Percentiles rank a stretch among this genome's conserved stretches.
phyloP scores from a whole-genome alignment of 1,139 yeast species.

The Kazachstania sp. region DNA sequence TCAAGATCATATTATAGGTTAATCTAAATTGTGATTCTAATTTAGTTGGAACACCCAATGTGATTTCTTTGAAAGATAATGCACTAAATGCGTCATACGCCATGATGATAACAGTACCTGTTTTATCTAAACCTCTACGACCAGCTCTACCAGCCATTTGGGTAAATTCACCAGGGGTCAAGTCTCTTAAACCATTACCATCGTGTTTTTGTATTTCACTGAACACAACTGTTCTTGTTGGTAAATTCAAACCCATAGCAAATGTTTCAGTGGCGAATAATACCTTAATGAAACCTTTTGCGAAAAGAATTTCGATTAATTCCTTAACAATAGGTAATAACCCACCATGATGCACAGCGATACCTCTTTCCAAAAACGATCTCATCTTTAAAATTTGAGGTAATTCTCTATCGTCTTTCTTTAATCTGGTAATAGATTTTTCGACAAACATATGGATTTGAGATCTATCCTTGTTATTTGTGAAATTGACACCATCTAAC shows the following conservation, averaged over 20 bases:
- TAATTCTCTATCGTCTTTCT: conserved; percentile 82
- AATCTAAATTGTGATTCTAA: conserved; percentile 84
- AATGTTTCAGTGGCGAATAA: conserved; percentile 96
- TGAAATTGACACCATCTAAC: conserved; percentile 65
- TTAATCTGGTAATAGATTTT: conserved; percentile 76
- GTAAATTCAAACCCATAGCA: conserved; percentile 96
- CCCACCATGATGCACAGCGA: conserved; percentile 98
- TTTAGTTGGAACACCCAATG: conserved; percentile 82
- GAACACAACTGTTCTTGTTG: conserved; percentile 93
- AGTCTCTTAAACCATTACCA: conserved; percentile 70
- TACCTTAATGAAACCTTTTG: conserved; percentile 77
- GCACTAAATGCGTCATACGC: conserved; percentile 63
- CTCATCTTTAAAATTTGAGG: conserved; percentile 83
- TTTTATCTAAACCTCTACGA: conserved; percentile 87
- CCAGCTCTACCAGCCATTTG: conserved; percentile 99
- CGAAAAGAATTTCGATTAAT: conserved; percentile 84
- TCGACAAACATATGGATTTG: conserved; percentile 91
- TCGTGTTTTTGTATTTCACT: conserved; percentile 81
- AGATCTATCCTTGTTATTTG: conserved; percentile 74
- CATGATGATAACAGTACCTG: conserved; percentile 96
- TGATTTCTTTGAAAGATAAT: conserved; percentile 60
- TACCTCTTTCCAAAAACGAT: conserved; percentile 79
- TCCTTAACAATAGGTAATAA: conserved; percentile 91
- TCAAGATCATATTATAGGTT: conserved; percentile 92
- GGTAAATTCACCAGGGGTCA: conserved; percentile 92